Evolutionary conservation across 164 flowering plant genomes (phyloP), one percentile per base, ranked within the genome.

Genomic region (Dillenia suffruticosa): DNA sequence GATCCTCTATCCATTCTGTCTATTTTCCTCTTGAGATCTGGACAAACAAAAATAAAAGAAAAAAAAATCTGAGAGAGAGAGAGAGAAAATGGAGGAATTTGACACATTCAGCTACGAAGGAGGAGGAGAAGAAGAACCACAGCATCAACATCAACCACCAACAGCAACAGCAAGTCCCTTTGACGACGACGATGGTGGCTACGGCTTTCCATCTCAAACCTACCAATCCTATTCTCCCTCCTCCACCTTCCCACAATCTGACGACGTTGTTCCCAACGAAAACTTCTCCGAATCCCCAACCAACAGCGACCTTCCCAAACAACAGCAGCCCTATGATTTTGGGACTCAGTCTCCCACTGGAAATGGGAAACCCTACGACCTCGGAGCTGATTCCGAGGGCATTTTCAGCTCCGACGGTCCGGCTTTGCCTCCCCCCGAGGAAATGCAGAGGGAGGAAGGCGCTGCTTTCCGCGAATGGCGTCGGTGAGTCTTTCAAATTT

Each of bases 381-480:
- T 68, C 4, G 78, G 65, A 15, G 83, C 52, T 8, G 75, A 75
- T 46, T 57, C 52, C 1, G 88, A 81, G 40, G 40, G 40, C 40
- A 32, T 32, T 6, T 90, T 90, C 63, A 32, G 66, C 9, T 72
- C 88, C 8, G 97, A 90, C 49, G 98, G 98, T 12, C 96, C 98
- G 15, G 61, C 83, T 56, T 88, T 93, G 52, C 98, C 98, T 0
- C 92, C 92, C 62, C 97, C 98, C 1, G 59, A 55, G 49, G 92
- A 88, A 45, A 83, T 93, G 96, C 82, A 69, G 65, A 50, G 76
- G 10, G 98, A 93, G 71, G 96, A 88, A 74, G 98, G 97, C 1
- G 76, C 63, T 51, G 90, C 84, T 56, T 81, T 89, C 49, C 87
- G 96, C 47, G 96, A 93, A 66, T 93, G 98, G 97, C 82, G 96